Conservation (phyloP, 768 basidiomycete species). For the Postia placenta region DNA sequence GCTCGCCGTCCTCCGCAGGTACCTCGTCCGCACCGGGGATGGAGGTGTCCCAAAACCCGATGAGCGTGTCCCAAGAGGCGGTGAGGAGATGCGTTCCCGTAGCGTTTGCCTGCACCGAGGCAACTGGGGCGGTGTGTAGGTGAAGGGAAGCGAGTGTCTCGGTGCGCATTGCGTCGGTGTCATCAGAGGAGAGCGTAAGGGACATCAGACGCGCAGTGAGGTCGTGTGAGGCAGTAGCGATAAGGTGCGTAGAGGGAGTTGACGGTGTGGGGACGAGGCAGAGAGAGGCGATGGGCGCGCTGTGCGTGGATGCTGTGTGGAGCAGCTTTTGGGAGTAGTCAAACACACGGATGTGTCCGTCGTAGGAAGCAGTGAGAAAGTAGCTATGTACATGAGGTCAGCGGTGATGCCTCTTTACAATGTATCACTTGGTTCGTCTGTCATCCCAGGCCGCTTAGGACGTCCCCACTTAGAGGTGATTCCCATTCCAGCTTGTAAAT, state of each 20-base stretch:
- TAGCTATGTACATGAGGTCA: constrained; percentile 36
- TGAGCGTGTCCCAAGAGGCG: constrained; percentile 79
- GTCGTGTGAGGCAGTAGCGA: constrained; percentile 78
- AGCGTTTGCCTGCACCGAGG: constrained; percentile 54
- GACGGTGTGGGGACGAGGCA: constrained; percentile 40
- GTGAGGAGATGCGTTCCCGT: constrained; percentile 67
- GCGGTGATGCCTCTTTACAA: no score
- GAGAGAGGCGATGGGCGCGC: constrained; percentile 63
- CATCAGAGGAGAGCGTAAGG: constrained; percentile 17
- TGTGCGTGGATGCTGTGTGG: constrained; percentile 45
- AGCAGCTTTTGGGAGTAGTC: constrained; percentile 59
- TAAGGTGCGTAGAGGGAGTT: constrained; percentile 28
- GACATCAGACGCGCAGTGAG: constrained; percentile 57
- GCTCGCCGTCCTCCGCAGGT: constrained; percentile 27
- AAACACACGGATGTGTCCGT: constrained; percentile 69
- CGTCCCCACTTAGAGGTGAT: no score
- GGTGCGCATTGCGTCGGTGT: constrained; percentile 1
- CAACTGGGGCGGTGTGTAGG: constrained; percentile 77
- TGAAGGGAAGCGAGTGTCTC: constrained; percentile 61
- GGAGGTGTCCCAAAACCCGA: constrained; percentile 74
- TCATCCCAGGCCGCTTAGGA: no score
- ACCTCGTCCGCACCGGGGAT: constrained; percentile 65
- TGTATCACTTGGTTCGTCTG: no score
- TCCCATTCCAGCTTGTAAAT: no score
- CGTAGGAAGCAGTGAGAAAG: constrained; percentile 78